A percentile compares a stretch with the other conserved stretches of the same genome.
Evolutionary conservation across 2,329 filamentous ascomycete genomes (phyloP).

Genomic region (Raffaelea arxii): DNA sequence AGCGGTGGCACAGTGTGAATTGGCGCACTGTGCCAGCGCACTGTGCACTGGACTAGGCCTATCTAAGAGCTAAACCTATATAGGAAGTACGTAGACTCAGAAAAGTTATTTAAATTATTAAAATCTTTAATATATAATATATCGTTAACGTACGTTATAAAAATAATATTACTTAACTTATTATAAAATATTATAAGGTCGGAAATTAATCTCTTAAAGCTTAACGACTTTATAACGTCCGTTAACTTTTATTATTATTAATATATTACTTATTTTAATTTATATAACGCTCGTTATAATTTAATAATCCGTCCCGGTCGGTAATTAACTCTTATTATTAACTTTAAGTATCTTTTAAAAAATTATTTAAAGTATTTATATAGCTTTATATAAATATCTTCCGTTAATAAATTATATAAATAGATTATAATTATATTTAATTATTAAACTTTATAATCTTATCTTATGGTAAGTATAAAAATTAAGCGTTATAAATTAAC

Average conservation of each 20-base stretch:
- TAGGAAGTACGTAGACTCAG: no score
- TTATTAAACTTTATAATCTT: not conserved
- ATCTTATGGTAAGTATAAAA: not conserved
- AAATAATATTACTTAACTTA: no score
- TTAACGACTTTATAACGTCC: not conserved
- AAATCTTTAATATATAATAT: not conserved
- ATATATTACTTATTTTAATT: not conserved
- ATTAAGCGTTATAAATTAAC: not conserved
- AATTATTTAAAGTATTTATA: not conserved
- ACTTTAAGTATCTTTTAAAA: not conserved
- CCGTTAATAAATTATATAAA: not conserved
- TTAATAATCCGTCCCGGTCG: not conserved
- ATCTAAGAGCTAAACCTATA: no score
- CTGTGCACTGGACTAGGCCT: no score
- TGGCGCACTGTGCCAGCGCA: no score
- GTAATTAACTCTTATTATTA: not conserved
- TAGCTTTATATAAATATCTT: not conserved
- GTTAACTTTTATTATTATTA: not conserved
- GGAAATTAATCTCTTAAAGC: not conserved
- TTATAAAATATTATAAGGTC: not conserved
- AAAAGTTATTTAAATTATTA: not conserved
- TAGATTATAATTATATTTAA: not conserved
- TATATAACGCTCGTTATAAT: not conserved
- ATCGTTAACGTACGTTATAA: not conserved
- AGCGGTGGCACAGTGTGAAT: no score